These are phyloP conservation scores for Yamadazyma phyllophila DNA, from an alignment of 805 yeast genomes.

Conservation along the genomic window DNA sequence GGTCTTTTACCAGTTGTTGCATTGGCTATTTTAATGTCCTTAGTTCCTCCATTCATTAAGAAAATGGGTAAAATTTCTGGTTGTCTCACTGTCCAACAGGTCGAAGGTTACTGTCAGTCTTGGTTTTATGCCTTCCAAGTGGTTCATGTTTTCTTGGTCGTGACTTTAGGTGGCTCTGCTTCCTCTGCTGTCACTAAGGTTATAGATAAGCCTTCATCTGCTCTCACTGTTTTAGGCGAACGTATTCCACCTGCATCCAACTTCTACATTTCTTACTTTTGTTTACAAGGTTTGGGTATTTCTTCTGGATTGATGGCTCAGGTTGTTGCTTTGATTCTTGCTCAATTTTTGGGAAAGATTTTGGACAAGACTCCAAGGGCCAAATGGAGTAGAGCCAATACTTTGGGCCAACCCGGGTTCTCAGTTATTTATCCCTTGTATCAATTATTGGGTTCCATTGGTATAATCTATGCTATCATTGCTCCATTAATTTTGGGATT, in stretches of 20 bases:
- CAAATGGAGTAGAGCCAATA: constrained; percentile 76
- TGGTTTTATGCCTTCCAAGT: constrained; percentile 92
- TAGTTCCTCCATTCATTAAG: constrained; percentile 65
- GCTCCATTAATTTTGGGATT: constrained; percentile 71
- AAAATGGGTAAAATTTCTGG: constrained; percentile 74
- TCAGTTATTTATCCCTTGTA: constrained; percentile 80
- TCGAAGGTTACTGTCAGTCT: constrained; percentile 79
- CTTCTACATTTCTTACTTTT: constrained; percentile 80
- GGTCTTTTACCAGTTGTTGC: constrained; percentile 67
- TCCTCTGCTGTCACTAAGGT: constrained; percentile 76
- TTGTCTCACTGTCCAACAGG: constrained; percentile 61
- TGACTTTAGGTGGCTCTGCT: constrained; percentile 80
- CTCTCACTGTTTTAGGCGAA: constrained; percentile 70
- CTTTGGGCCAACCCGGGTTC: constrained; percentile 68
- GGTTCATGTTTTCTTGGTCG: constrained; percentile 81
- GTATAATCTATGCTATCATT: constrained; percentile 74
- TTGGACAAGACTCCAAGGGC: constrained; percentile 89
- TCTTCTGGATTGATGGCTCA: constrained; percentile 79
- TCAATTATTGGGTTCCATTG: constrained; percentile 71
- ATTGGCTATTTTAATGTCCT: constrained; percentile 61
- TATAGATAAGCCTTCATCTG: constrained; percentile 60
- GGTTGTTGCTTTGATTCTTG: constrained; percentile 67
- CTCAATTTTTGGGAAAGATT: constrained; percentile 64
- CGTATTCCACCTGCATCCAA: constrained; percentile 89
- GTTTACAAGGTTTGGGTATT: constrained; percentile 76